Evolutionary conservation across 768 basidiomycete species (phyloP).

Genomic region (Mycena floridula): DNA sequence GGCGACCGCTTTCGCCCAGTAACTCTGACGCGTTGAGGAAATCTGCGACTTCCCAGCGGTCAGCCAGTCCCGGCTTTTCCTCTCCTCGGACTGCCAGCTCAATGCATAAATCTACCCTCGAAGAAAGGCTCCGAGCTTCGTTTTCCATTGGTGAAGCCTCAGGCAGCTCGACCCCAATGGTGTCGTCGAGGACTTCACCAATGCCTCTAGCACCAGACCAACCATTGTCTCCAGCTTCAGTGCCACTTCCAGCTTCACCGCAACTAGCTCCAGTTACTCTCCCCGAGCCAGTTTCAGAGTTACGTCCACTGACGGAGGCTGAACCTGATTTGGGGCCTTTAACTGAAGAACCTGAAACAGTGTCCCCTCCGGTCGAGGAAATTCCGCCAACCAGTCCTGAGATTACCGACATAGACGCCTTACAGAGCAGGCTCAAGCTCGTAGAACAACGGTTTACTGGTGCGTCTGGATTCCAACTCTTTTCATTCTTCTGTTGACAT

Average conservation of each 20-base stretch:
- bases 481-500: conserved; percentile 3
- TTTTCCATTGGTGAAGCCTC: conserved; percentile 54
- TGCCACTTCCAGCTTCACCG: conserved; percentile 39
- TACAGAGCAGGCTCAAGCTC: conserved; percentile 61
- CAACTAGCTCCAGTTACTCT: conserved; percentile 1
- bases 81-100: conserved; percentile 28
- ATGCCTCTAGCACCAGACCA: conserved; percentile 24
- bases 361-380: conserved; percentile 1
- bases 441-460: conserved; percentile 78
- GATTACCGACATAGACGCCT: neutral
- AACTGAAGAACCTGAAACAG: conserved; percentile 1
- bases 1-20: conserved; percentile 12
- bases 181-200: conserved; percentile 37
- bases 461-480: conserved; percentile 16
- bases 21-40: conserved; percentile 39
- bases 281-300: conserved; percentile 3
- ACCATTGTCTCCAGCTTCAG: conserved; percentile 36
- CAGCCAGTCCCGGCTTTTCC: conserved; percentile 29
- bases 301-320: neutral
- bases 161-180: conserved; percentile 31
- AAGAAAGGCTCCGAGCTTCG: conserved; percentile 71
- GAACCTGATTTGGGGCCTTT: neutral
- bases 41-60: conserved; percentile 49
- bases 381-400: neutral
- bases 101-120: conserved; percentile 63